These are phyloP conservation scores for Scheffersomyces quercinus DNA, from an alignment of 1,139 yeast genomes.

Conservation along the genomic window DNA sequence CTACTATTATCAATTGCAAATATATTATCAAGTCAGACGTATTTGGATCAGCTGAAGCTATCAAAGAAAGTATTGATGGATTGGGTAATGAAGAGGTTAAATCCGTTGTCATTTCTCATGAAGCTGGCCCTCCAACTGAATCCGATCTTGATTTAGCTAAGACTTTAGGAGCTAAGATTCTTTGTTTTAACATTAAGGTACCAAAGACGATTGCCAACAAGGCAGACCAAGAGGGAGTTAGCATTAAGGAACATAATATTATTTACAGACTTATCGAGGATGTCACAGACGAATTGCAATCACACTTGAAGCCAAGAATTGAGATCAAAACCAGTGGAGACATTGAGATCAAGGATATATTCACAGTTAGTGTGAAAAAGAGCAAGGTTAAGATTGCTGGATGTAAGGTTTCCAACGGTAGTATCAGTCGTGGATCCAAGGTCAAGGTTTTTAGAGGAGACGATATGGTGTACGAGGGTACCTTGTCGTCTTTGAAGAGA, in stretches of 20 bases:
- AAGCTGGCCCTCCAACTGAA: constrained; percentile 86
- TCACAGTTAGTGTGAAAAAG: constrained; percentile 58
- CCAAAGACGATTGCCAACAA: constrained; percentile 64
- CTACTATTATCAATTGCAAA: constrained; percentile 38
- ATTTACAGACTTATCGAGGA: constrained; percentile 87
- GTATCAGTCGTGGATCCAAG: constrained; percentile 55
- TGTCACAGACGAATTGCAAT: constrained; percentile 66
- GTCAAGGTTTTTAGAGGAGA: constrained; percentile 65
- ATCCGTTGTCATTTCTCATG: constrained; percentile 65
- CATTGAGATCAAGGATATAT: constrained; percentile 69
- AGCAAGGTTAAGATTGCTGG: constrained; percentile 70
- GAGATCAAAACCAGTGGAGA: constrained; percentile 71
- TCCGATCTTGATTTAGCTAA: constrained; percentile 81
- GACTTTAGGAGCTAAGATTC: constrained; percentile 67
- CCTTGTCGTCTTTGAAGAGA: constrained; percentile 72
- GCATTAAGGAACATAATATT: constrained; percentile 67
- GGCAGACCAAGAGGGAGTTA: constrained; percentile 63
- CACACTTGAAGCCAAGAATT: constrained; percentile 62
- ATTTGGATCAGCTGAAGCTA: constrained; percentile 65
- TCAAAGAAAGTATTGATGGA: constrained; percentile 71
- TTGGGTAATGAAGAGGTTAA: constrained; percentile 85
- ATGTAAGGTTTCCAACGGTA: constrained; percentile 76
- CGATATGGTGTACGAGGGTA: constrained; percentile 63
- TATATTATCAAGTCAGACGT: constrained; percentile 90
- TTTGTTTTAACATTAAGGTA: constrained; percentile 75